Evolutionary conservation across 2,329 filamentous ascomycete species (phyloP), one percentile per base, ranked within the genome.

Genomic region (Talaromyces piceae): DNA sequence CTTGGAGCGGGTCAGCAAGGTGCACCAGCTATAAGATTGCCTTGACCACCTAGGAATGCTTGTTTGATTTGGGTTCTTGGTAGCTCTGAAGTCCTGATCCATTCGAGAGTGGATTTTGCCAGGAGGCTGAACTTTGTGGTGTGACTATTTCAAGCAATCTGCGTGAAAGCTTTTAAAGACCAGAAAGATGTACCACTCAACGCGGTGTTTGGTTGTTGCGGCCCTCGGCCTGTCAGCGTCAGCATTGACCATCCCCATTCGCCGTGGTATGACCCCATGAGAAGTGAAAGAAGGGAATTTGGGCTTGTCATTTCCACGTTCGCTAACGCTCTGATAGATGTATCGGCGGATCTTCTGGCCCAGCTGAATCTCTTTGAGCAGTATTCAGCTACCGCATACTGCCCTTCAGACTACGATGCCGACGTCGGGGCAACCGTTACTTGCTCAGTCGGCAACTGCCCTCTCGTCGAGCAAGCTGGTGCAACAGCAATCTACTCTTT

Each of bases 341-440:
- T 78, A 27, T 70, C 72, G 0, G 46, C 65, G n/a, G 61, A 61
- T 18, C 54, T 73, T 8, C 61, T 77, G 31, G 58, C 64, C 13
- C 62, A 73, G 39, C 63, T 79, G 6, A 63, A 66, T 2, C 65
- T 78, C 55, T 77, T 74, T 60, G 71, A 73, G 37, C 72, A 80
- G 53, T 80, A 77, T 59, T 69, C 76, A 2, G 77, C 76, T 2
- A 77, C 77, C 3, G 67, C 76, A 18, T 80, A 80, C 61, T 80
- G 77, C 59, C 58, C 68, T 2, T 61, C 56, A 33, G 79, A 80
- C 61, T 71, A 75, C 61, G 63, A 75, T 50, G 69, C 68, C 25
- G 54, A 71, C 2, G 67, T 67, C 39, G 69, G 69, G 8, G 70
- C 70, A 47, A 4, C 16, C 2, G 46, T 79, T 41, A 66, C 65